These are phyloP conservation scores for Medicago arabica DNA, from an alignment of 306 rosid genomes.

Conservation along the genomic window DNA sequence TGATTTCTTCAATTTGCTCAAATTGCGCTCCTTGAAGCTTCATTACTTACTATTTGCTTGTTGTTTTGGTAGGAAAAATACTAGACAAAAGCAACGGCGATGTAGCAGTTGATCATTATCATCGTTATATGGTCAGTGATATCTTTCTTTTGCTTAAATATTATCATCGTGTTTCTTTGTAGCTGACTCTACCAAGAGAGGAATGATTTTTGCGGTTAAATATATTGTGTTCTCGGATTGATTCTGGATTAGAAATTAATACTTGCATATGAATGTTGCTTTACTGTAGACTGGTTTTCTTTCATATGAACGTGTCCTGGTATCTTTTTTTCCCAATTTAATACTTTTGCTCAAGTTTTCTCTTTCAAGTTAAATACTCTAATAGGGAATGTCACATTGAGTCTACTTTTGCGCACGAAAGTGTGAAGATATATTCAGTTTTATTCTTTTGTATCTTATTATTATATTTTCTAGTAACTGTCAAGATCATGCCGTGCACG, in stretches of 20 bases:
- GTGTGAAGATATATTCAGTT: conserved; percentile 8
- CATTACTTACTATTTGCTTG: conserved; percentile 11
- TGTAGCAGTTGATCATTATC: conserved; percentile 91
- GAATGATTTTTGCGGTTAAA: not conserved
- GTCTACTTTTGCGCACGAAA: conserved; percentile 13
- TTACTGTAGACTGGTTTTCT: not conserved
- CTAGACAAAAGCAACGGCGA: conserved; percentile 82
- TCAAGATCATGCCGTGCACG: not conserved
- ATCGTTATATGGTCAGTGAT: conserved; percentile 29
- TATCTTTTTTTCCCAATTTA: not conserved
- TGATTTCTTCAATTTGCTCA: conserved; percentile 15
- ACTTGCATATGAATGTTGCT: conserved; percentile 23
- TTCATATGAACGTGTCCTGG: not conserved
- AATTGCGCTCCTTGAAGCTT: conserved; percentile 21
- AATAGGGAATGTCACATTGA: not conserved
- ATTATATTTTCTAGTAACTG: conserved; percentile 11
- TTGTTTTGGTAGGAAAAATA: conserved; percentile 66
- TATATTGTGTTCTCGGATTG: not conserved
- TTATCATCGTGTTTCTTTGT: not conserved
- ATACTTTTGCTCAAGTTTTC: not conserved
- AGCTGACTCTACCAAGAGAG: not conserved
- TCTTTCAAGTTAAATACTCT: conserved; percentile 33
- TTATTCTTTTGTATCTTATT: conserved; percentile 14
- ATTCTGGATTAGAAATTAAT: conserved; percentile 31
- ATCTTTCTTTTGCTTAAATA: not conserved